These are phyloP conservation scores for Tephrocybe sp. DNA, from an alignment of 768 basidiomycete genomes.

Conservation along the genomic window DNA sequence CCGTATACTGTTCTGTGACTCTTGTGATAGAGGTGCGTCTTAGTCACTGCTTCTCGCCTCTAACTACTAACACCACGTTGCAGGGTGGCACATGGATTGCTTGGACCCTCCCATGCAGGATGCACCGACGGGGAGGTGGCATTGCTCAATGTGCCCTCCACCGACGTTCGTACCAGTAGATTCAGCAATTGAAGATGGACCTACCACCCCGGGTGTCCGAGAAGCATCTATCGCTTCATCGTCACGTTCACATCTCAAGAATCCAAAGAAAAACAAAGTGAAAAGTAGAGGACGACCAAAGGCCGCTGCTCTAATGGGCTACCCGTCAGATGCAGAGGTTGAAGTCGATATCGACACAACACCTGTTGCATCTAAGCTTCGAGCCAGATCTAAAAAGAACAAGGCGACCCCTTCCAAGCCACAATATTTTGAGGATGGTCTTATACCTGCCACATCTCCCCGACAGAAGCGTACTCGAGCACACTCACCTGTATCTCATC, in stretches of 20 bases:
- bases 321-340: constrained; percentile 31
- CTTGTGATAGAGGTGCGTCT: constrained; percentile 80
- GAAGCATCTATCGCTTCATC: constrained; percentile 46
- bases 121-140: constrained; percentile 77
- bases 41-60: constrained; percentile 11
- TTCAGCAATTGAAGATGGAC: constrained; percentile 13
- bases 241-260: constrained; percentile 25
- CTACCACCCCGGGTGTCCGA: constrained; percentile 18
- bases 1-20: constrained; percentile 88
- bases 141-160: constrained; percentile 64
- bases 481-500: constrained; percentile 31
- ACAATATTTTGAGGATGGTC: constrained; percentile 25
- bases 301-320: constrained; percentile 34
- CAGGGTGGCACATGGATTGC: constrained; percentile 87
- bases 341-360: constrained; percentile 25
- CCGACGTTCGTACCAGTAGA: constrained; percentile 14
- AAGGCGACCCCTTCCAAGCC: constrained; percentile 19
- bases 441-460: constrained; percentile 17
- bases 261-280: constrained; percentile 19
- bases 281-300: constrained; percentile 31
- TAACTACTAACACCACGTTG: constrained; percentile 1
- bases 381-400: constrained; percentile 25
- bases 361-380: constrained; percentile 17
- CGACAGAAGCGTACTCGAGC: constrained; percentile 46
- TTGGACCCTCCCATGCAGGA: constrained; percentile 68